Evolutionary conservation across 768 basidiomycete species (phyloP).

Genomic region (Boletus eberwhitei): DNA sequence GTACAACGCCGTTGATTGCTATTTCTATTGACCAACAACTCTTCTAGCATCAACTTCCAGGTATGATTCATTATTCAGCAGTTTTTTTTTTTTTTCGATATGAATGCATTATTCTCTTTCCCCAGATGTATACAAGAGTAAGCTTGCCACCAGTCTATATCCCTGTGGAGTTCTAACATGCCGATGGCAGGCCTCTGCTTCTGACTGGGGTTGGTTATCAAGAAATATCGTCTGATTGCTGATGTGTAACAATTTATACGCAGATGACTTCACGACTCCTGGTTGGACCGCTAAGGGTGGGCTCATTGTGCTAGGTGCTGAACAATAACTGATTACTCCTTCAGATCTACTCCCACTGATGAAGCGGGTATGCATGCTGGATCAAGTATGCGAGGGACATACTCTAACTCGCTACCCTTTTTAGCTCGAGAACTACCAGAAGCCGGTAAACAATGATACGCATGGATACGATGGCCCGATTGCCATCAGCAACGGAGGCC

Average conservation of each 20-base stretch:
- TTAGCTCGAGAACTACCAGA: constrained; percentile 74
- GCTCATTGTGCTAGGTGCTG: constrained; percentile 3
- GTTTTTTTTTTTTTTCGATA: not conserved
- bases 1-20: not conserved
- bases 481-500: constrained; percentile 67
- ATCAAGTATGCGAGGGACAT: not conserved
- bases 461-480: constrained; percentile 76
- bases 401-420: not conserved
- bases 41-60: constrained; percentile 66
- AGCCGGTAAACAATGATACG: constrained; percentile 61
- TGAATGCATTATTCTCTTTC: not conserved
- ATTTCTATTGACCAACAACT: not conserved
- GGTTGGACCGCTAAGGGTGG: constrained; percentile 65
- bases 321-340: not conserved
- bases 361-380: constrained; percentile 48
- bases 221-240: not conserved
- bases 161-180: not conserved
- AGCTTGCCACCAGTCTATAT: not conserved
- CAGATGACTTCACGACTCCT: constrained; percentile 70
- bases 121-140: constrained; percentile 63
- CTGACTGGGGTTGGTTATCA: constrained; percentile 56
- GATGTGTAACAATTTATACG: not conserved
- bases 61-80: constrained; percentile 1
- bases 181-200: constrained; percentile 53
- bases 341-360: constrained; percentile 68